These are phyloP conservation scores for Manihot esculenta DNA, from an alignment of 441 rosid genomes.

Conservation along the genomic window DNA sequence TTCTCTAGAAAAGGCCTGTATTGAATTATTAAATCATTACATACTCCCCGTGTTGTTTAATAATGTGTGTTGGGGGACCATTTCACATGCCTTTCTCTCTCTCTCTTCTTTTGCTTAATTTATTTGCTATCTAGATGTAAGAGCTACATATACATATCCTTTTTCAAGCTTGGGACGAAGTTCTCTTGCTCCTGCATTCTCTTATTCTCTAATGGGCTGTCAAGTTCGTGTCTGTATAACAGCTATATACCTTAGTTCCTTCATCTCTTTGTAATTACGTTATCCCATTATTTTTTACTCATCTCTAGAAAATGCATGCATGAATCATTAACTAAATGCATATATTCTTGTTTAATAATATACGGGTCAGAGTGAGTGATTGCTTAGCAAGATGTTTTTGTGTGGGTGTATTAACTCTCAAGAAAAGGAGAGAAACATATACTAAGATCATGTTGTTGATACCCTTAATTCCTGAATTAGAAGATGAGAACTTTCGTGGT, in stretches of 20 bases:
- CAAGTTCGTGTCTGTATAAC: not conserved
- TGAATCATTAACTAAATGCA: not conserved
- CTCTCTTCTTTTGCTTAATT: not conserved
- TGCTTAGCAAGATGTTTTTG: too few species aligned
- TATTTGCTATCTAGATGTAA: not conserved
- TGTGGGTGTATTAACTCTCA: too few species aligned
- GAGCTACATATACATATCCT: not conserved
- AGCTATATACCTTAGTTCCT: not conserved
- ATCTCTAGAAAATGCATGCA: too few species aligned
- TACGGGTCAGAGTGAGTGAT: too few species aligned
- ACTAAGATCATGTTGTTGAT: not conserved
- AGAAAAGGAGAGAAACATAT: too few species aligned
- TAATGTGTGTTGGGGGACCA: too few species aligned
- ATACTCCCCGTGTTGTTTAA: too few species aligned
- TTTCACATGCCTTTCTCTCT: too few species aligned
- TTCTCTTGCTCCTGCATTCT: not conserved
- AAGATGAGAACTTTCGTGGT: not conserved
- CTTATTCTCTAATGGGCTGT: not conserved
- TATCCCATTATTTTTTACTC: not conserved
- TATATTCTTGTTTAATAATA: not conserved
- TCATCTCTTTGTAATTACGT: not conserved
- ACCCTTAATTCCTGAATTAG: not conserved
- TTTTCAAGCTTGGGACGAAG: not conserved
- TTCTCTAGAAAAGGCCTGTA: too few species aligned
- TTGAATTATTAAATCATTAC: too few species aligned